phyloP scores from a whole-genome alignment of 139 green algal genomes.

The Chlorella ohadii region DNA sequence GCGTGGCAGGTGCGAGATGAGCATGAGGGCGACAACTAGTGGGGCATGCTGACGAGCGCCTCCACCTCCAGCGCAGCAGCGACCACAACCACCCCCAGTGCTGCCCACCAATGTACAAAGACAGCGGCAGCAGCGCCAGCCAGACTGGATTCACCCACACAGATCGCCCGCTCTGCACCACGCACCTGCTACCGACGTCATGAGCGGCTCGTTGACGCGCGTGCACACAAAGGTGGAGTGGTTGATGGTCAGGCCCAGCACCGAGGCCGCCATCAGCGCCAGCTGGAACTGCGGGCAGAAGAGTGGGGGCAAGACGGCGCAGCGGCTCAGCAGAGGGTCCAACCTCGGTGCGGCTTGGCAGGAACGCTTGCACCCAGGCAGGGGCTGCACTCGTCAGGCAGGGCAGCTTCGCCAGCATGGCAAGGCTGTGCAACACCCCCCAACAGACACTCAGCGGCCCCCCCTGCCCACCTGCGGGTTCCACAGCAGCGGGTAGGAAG shows the following conservation, averaged over 20 bases:
- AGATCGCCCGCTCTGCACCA: not conserved
- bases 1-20: not conserved
- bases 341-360: not conserved
- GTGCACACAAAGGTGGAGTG: slow-evolving; percentile 81
- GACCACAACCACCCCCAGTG: no score
- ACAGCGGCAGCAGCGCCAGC: not conserved
- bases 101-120: no score
- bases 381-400: no score
- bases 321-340: no score
- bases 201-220: slow-evolving; percentile 76
- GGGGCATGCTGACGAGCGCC: no score
- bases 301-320: not conserved
- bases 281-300: slow-evolving; percentile 32
- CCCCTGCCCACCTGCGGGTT: not conserved
- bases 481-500: slow-evolving; percentile 34
- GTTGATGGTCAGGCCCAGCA: slow-evolving; percentile 74
- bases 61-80: no score
- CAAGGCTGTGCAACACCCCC: no score
- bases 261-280: slow-evolving; percentile 40
- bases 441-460: not conserved
- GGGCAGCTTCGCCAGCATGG: no score
- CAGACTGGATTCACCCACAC: not conserved
- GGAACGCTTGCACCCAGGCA: not conserved
- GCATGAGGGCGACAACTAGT: not conserved
- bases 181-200: slow-evolving; percentile 70